Evolutionary conservation across 257 asterid species (phyloP).

Genomic region (Lantana camara): DNA sequence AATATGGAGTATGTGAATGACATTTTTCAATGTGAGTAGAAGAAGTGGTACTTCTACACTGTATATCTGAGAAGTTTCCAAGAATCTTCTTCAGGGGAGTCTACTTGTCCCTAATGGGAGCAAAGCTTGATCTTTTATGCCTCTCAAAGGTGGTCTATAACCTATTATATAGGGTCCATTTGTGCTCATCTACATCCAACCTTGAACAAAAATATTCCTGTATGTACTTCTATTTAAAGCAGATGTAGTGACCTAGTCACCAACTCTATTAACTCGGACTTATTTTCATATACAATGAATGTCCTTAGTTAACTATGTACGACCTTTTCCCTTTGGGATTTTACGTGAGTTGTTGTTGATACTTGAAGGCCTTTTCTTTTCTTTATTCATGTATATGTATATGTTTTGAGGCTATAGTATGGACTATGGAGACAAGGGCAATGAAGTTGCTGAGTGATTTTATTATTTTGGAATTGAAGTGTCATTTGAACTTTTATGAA

Average conservation of each 20-base stretch:
- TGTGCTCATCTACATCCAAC: constrained; percentile 7
- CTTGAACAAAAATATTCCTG: neutral
- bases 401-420: no score
- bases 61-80: neutral
- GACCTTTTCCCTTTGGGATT: constrained; percentile 6
- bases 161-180: neutral
- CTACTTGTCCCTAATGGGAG: neutral
- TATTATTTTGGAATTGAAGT: no score
- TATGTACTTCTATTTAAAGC: neutral
- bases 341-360: no score
- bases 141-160: constrained; percentile 12
- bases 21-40: neutral
- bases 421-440: no score
- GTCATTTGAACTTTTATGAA: no score
- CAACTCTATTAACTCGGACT: constrained; percentile 10
- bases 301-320: neutral
- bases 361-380: no score
- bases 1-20: neutral
- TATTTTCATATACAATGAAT: neutral
- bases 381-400: no score
- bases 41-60: neutral
- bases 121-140: neutral
- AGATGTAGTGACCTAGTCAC: neutral
- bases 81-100: neutral
- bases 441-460: no score